Conservation (phyloP, 306 rosid genomes). For the Astragalus glycyphyllos region DNA sequence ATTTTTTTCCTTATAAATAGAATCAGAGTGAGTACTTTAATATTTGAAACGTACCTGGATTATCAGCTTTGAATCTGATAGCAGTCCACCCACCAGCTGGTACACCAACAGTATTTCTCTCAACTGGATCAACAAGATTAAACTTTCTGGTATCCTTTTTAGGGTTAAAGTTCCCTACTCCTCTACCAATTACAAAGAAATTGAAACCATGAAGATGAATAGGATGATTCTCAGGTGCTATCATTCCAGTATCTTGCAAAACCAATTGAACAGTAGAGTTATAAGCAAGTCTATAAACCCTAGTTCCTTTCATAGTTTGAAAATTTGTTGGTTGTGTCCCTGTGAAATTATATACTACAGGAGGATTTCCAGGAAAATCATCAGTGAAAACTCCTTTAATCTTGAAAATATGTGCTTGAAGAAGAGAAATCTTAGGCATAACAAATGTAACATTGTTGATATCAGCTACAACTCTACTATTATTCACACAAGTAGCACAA, state of each 20-base stretch:
- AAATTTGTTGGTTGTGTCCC: conserved; percentile 67
- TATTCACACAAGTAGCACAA: conserved; percentile 61
- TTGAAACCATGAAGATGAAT: conserved; percentile 88
- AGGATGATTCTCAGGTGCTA: conserved; percentile 85
- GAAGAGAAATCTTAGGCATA: conserved; percentile 79
- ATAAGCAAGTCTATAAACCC: conserved; percentile 73
- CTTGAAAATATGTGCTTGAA: conserved; percentile 84
- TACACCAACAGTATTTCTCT: conserved; percentile 80
- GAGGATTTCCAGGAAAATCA: conserved; percentile 82
- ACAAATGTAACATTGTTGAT: conserved; percentile 80
- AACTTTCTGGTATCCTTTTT: conserved; percentile 63
- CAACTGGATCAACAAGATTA: conserved; percentile 84
- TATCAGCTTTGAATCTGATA: conserved; percentile 81
- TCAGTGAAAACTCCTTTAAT: conserved; percentile 75
- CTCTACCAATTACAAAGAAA: conserved; percentile 80
- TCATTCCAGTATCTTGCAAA: conserved; percentile 83
- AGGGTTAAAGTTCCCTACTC: conserved; percentile 71
- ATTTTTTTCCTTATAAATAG: too few species aligned
- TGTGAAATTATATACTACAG: conserved; percentile 61
- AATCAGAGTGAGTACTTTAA: too few species aligned
- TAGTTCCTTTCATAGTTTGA: conserved; percentile 68
- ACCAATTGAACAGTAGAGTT: conserved; percentile 81
- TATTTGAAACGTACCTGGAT: conserved; percentile 63
- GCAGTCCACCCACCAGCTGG: conserved; percentile 89
- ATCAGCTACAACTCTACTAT: conserved; percentile 67